Evolutionary conservation across 1,139 yeast species (phyloP).

Genomic region (Lodderomyces beijingensis): DNA sequence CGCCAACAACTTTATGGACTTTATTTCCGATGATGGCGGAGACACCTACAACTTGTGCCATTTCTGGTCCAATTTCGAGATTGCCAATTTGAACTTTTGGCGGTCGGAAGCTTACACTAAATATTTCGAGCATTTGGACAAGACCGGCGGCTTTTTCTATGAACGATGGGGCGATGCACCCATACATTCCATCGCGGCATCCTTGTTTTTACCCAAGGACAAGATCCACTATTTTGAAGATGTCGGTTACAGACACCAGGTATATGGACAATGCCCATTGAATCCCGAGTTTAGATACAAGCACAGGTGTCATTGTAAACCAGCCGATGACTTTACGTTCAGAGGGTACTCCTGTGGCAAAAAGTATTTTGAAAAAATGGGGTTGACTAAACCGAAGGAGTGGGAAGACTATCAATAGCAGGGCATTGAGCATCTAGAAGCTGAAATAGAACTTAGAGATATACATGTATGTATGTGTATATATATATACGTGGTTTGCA

Average conservation of each 20-base stretch:
- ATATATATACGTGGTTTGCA: too few species aligned
- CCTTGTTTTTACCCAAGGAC: conserved; percentile 60
- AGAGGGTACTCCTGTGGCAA: conserved; percentile 53
- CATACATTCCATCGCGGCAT: conserved; percentile 78
- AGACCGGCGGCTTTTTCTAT: conserved; percentile 83
- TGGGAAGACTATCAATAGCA: conserved; percentile 27
- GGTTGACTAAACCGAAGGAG: conserved; percentile 39
- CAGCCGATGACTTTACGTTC: conserved; percentile 49
- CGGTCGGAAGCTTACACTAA: conserved; percentile 59
- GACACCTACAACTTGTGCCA: conserved; percentile 75
- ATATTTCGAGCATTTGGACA: conserved; percentile 70
- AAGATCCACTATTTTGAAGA: conserved; percentile 77
- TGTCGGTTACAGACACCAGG: conserved; percentile 77
- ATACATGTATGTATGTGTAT: not conserved
- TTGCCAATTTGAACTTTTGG: conserved; percentile 77
- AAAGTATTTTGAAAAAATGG: conserved; percentile 44
- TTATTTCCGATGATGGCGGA: conserved; percentile 58
- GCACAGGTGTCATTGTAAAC: conserved; percentile 49
- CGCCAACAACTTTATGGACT: conserved; percentile 43
- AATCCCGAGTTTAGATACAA: conserved; percentile 39
- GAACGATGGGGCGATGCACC: conserved; percentile 99
- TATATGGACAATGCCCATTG: conserved; percentile 55
- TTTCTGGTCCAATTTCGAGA: conserved; percentile 91
- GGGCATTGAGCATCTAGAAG: not conserved
- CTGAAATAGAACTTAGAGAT: not conserved